Base-by-base conservation (phyloP, 441 rosid species). In the Theobroma grandiflorum region DNA sequence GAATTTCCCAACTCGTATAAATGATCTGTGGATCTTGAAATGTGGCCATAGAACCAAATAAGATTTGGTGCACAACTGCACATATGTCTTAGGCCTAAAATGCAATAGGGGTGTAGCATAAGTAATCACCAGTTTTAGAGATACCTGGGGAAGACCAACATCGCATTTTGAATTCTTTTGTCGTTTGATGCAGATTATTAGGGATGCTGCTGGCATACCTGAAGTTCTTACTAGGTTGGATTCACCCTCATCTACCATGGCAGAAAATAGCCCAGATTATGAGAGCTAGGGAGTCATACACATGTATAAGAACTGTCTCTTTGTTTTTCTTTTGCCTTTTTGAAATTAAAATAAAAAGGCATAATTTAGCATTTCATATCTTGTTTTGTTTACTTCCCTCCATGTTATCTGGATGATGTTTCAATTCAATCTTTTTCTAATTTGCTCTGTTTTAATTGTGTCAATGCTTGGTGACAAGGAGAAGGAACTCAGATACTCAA, bases 141-240 rank as follows among this genome's bases (percentile, higher is more conserved):
- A 16, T 26, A 31, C 11, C n/a, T 33, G 67, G n/a, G 18, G n/a
- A 61, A 70, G 20, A 47, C 47, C 14, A 49, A 4, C n/a, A 55
- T 50, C 7, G 8, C 22, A 31, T 72, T n/a, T 72, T 69, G 64
- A 75, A 47, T 75, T 31, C 6, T 78, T 73, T 10, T 66, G 31
- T 33, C 22, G 35, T 35, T 81, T 86, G 86, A 76, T 57, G 78
- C 91, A 96, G 99, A 92, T 96, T 81, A 88, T 90, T 45, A 89
- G 99, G 82, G 94, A 90, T 84, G 78, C 90, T 12, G 77, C 87
- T 10, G 99, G 99, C 79, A 74, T 88, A 65, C 95, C 98, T 42
- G 97, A 93, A 90, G 97, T 96, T 84, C 93, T 96, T 79, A 92
- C 96, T 63, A 90, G 93, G 89, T 78, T 91, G 86, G 98, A 89